Percentiles rank a stretch among this genome's conserved stretches.
Evolutionary conservation across 306 rosid genomes (phyloP).

Genomic region (Vigna reflexopilosa): DNA sequence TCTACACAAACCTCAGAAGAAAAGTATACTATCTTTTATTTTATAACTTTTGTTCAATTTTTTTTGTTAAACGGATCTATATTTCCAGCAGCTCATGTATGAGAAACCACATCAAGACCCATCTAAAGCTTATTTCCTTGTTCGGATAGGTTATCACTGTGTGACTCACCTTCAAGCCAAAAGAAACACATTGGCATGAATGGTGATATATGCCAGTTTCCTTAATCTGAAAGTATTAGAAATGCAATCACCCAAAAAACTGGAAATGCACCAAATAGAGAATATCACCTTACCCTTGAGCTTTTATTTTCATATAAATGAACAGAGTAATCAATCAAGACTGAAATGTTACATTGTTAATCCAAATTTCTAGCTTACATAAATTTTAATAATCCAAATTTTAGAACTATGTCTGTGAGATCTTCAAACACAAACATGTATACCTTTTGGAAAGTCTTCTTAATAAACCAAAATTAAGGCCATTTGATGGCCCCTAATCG

Average conservation of each 20-base stretch:
- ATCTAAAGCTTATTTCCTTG: no score
- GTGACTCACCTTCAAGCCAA: not conserved
- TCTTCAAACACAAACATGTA: conserved; percentile 26
- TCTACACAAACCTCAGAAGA: no score
- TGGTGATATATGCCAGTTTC: not conserved
- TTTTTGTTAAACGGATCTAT: no score
- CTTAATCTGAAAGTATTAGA: not conserved
- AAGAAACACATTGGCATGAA: not conserved
- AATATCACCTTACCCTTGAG: conserved; percentile 16
- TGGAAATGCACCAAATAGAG: not conserved
- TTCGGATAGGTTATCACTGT: not conserved
- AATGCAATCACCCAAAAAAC: not conserved
- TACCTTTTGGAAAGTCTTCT: not conserved
- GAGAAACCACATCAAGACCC: no score
- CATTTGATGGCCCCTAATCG: conserved; percentile 18
- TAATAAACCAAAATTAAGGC: not conserved
- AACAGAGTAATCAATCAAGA: conserved; percentile 36
- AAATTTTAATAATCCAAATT: conserved; percentile 16
- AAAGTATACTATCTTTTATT: no score
- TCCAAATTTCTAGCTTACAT: conserved; percentile 31
- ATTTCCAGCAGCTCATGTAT: no score
- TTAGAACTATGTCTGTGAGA: conserved; percentile 21
- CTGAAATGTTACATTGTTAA: conserved; percentile 33
- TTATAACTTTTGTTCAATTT: no score
- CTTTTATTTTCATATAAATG: conserved; percentile 13